Evolutionary conservation across 23 red algal species (phyloP).

Genomic region (Pyropia haitanensis): DNA sequence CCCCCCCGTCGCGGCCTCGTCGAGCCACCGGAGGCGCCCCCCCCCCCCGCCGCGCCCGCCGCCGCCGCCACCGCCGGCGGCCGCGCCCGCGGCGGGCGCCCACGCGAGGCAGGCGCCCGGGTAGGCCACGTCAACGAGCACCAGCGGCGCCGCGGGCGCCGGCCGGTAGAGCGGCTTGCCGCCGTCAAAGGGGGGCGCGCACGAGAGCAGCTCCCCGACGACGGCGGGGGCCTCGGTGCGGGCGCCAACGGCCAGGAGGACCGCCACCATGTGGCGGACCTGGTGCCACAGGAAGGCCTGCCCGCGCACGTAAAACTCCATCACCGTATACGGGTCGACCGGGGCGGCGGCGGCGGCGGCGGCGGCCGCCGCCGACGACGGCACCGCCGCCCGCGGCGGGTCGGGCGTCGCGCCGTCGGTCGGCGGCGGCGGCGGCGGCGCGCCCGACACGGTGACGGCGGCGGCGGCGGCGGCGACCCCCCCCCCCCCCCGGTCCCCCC

Average conservation of each 20-base stretch:
- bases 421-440: no score
- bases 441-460: no score
- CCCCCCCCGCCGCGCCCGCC: no score
- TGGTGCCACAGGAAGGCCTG: constrained; percentile 98
- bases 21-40: no score
- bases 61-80: no score
- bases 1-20: no score
- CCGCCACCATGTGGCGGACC: constrained; percentile 89
- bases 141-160: constrained; percentile 76
- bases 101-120: constrained; percentile 3
- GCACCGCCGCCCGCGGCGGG: neutral
- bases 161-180: constrained; percentile 66
- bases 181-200: constrained; percentile 35
- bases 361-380: neutral
- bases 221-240: constrained; percentile 42
- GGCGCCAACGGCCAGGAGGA: constrained; percentile 79
- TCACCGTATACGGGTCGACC: constrained; percentile 24
- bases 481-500: neutral
- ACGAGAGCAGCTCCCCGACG: constrained; percentile 38
- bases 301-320: constrained; percentile 58
- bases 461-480: no score
- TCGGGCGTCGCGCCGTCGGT: neutral
- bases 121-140: constrained; percentile 74
- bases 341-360: neutral
- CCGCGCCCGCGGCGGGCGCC: no score